Evolutionary conservation across 768 basidiomycete genomes (phyloP).

Genomic region (Podaxis mareebaensis): DNA sequence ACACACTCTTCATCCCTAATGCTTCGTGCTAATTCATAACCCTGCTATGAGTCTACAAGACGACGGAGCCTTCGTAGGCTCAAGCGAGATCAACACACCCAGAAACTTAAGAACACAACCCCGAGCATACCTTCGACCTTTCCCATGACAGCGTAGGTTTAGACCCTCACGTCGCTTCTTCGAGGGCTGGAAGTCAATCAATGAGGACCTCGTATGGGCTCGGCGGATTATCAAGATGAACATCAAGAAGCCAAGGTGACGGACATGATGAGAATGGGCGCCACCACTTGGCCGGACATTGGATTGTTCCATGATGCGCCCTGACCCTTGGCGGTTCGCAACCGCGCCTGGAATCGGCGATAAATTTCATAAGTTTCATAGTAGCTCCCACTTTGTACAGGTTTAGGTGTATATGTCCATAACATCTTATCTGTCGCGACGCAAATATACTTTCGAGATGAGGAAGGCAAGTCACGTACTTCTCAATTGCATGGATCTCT

Average conservation of each 20-base stretch:
- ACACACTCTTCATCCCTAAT: background rate
- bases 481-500: background rate
- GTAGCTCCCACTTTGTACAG: background rate
- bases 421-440: background rate
- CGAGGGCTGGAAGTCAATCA: conserved; percentile 6
- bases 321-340: background rate
- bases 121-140: conserved; percentile 2
- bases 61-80: background rate
- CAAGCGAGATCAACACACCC: background rate
- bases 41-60: background rate
- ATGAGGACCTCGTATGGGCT: background rate
- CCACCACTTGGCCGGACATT: background rate
- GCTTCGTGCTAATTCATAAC: background rate
- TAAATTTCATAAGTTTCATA: background rate
- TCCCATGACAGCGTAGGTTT: conserved; percentile 18
- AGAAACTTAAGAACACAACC: background rate
- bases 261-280: background rate
- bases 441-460: background rate
- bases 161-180: conserved; percentile 11
- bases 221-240: background rate
- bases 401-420: background rate
- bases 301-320: background rate
- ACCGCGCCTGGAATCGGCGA: background rate
- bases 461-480: background rate
- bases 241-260: background rate